Conservation (phyloP, 2,329 filamentous ascomycete species). For the Hypocreales sp. region DNA sequence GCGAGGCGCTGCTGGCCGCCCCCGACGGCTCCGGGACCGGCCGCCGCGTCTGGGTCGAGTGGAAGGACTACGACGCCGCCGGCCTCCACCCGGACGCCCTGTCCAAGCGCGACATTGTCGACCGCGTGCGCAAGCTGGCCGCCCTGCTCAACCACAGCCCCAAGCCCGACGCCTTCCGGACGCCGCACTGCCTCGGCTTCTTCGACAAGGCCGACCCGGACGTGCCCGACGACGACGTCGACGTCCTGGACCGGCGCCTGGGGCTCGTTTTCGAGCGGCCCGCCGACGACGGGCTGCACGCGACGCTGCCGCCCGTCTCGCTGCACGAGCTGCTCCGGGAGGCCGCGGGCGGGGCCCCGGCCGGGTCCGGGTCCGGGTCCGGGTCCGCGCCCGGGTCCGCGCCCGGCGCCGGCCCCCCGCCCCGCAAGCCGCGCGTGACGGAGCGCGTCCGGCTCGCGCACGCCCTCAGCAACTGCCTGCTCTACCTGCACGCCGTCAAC, state of each 20-base stretch:
- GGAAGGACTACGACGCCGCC: constrained; percentile 30
- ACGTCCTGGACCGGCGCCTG: constrained; percentile 25
- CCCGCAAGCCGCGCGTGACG: constrained; percentile 33
- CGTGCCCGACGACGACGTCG: constrained; percentile 20
- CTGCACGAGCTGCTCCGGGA: constrained; percentile 29
- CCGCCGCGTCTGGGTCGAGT: constrained; percentile 31
- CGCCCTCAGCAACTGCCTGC: constrained; percentile 33
- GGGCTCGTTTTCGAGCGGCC: constrained; percentile 40
- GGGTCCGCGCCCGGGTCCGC: too few species aligned
- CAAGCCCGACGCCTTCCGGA: constrained; percentile 32
- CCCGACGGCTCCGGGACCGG: constrained; percentile 8
- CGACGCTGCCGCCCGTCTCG: constrained; percentile 24
- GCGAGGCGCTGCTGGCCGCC: constrained; percentile 22
- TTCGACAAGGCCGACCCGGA: constrained; percentile 26
- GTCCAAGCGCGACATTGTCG: constrained; percentile 24
- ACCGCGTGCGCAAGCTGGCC: constrained; percentile 30
- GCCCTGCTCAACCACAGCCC: constrained; percentile 28
- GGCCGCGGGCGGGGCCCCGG: constrained; percentile 8
- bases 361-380: too few species aligned
- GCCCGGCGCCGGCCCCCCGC: too few species aligned
- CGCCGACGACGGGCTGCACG: constrained; percentile 16
- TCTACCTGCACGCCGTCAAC: constrained; percentile 38
- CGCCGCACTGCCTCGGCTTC: constrained; percentile 34
- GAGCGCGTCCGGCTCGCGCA: constrained; percentile 34
- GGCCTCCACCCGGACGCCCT: constrained; percentile 18